These are phyloP conservation scores for Candida rishiriensis DNA, from an alignment of 805 yeast species.

Conservation along the genomic window DNA sequence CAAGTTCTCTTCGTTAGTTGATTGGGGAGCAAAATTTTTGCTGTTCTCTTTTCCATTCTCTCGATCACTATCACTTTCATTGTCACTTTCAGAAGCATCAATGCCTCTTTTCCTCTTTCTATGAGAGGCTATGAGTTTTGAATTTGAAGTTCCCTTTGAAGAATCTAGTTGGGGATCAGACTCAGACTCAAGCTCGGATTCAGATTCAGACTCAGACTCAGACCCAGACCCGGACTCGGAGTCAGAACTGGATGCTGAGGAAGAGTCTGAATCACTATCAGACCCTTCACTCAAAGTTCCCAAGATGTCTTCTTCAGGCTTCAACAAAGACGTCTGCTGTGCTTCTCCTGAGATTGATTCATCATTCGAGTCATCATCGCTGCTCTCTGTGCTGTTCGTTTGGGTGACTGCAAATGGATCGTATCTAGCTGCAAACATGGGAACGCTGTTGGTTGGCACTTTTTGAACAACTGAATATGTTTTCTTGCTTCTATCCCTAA, in stretches of 20 bases:
- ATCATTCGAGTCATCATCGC: conserved; percentile 16
- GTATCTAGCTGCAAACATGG: conserved; percentile 65
- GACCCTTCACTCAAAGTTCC: not conserved
- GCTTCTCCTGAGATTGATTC: conserved; percentile 25
- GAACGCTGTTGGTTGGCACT: not conserved
- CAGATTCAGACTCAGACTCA: conserved; percentile 4
- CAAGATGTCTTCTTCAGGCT: conserved; percentile 30
- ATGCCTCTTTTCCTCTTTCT: conserved; percentile 16
- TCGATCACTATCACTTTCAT: conserved; percentile 13
- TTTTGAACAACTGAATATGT: too few species aligned
- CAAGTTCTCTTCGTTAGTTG: not conserved
- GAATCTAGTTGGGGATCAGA: not conserved
- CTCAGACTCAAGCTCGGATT: not conserved
- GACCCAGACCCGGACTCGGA: conserved; percentile 1
- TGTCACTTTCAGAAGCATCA: conserved; percentile 19
- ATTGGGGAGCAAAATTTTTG: not conserved
- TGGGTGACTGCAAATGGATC: conserved; percentile 44
- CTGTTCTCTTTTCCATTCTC: conserved; percentile 12
- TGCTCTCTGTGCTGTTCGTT: conserved; percentile 32
- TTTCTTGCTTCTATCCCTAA: too few species aligned
- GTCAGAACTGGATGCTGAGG: conserved; percentile 3
- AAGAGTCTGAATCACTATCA: not conserved
- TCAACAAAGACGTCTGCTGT: conserved; percentile 36
- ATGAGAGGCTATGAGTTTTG: too few species aligned
- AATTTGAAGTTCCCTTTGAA: too few species aligned